Base-by-base conservation (phyloP, 331 rosid species). In the Phaseolus coccineus region DNA sequence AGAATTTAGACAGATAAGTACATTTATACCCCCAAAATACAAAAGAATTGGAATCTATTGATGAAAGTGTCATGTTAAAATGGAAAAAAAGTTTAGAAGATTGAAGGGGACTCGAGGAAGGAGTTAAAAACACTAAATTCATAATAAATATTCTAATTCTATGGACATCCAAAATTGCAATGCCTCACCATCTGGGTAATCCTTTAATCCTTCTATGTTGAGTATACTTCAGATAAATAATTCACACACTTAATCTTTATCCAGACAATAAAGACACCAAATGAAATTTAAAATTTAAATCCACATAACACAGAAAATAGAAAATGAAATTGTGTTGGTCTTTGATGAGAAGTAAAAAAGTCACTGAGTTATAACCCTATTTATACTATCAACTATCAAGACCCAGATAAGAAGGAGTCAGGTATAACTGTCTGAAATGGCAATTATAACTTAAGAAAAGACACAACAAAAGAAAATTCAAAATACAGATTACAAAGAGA, bases 191-290 rank as follows among this genome's bases (percentile, higher is more conserved):
- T 71, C 71, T 50, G 33, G 52, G 40, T 70, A 52, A 33, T 51
- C 56, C 46, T 28, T 66, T 37, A 67, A 79, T 51, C 6, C 68
- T 62, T 80, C 27, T 42, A 46, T 47, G 19, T 78, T 63, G 68
- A 44, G 59, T 12, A 68, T 37, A 53, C 9, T 35, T 24, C 16
- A 40, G 58, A 68, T 42, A 16, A 31, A 16, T 28, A 78, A 42
- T 47, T 8, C 10, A 47, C 30, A 59, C 52, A 48, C 47, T 37
- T 14, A 71, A 79, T 14, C 71, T 66, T 50, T 52, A 69, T 22
- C 64, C 57, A 39, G 22, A 37, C 64, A 71, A 13, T 52, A 46
- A 69, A 71, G 67, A 62, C n/a, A 63, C 50, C 73, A 71, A 25
- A 62, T 71, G 72, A 62, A 57, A 37, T 37, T 40, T 40, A 39